Conservation (phyloP, 768 basidiomycete species). For the Termitomyces sp. region DNA sequence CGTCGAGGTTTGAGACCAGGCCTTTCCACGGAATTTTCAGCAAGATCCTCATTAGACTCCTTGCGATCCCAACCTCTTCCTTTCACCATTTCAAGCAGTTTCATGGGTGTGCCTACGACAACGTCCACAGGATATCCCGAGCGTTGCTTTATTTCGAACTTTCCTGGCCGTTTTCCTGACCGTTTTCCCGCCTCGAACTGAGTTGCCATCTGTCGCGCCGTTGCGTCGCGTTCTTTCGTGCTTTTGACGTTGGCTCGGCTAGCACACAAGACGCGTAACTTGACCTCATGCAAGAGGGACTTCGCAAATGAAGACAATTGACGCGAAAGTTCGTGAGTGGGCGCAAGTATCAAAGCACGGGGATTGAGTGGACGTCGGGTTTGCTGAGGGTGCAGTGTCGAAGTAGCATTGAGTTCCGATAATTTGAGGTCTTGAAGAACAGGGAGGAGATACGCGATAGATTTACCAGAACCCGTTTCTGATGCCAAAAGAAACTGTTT, state of each 20-base stretch:
- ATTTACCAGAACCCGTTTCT: constrained; percentile 91
- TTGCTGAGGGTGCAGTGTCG: constrained; percentile 9
- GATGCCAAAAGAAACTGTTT: constrained; percentile 69
- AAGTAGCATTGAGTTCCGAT: constrained; percentile 34
- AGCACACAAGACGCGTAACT: constrained; percentile 70
- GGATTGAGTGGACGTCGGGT: constrained; percentile 45
- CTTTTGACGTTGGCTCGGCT: constrained; percentile 52
- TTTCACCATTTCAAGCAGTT: constrained; percentile 53
- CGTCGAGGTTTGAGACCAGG: constrained; percentile 21
- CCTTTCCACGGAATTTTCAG: constrained; percentile 17
- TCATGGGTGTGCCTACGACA: constrained; percentile 60
- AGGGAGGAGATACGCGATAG: constrained; percentile 84
- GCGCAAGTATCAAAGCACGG: constrained; percentile 76
- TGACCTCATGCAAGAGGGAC: constrained; percentile 63
- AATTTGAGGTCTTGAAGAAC: constrained; percentile 74
- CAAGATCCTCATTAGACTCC: constrained; percentile 20
- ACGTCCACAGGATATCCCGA: constrained; percentile 37
- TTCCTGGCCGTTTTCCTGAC: constrained; percentile 11
- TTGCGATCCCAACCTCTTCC: constrained; percentile 47
- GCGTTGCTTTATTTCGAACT: constrained; percentile 18
- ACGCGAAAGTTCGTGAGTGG: constrained; percentile 85
- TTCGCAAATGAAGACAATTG: constrained; percentile 78
- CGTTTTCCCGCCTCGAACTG: constrained; percentile 22
- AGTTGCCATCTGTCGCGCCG: constrained; percentile 46
- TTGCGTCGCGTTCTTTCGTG: constrained; percentile 23